Evolutionary conservation across 495 filamentous ascomycete species (phyloP), one percentile per base, ranked within the genome.

Genomic region (Daldinia grandis): DNA sequence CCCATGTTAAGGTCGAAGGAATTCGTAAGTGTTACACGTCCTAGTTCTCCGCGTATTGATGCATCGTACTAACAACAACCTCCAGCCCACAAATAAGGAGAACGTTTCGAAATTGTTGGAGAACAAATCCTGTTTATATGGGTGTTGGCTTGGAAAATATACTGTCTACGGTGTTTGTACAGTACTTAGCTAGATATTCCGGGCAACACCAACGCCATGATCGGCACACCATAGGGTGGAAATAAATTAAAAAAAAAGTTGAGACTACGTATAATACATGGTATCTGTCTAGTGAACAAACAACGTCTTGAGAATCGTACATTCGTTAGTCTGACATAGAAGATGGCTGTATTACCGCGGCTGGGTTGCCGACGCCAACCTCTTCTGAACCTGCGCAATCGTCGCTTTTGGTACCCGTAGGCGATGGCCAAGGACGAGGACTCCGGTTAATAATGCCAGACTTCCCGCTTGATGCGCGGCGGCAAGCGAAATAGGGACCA

Each of bases 381-480:
- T 76, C 78, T 78, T 81, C 69, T 85, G 77, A 25, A 86, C 77
- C 62, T 86, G 51, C 14, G 76, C 74, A 31, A 86, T 60, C 15
- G 82, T 83, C 15, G 81, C 73, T 55, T 80, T 83, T 24, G 88
- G 85, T 8, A 86, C 69, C 49, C 83, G 82, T 33, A 86, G 68
- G n/a, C 86, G 78, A 5, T 83, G 84, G 12, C 91, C 94, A 25
- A 97, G 79, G 2, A 98, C 86, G 30, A 97, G 78, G 0, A 88
- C 88, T 47, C 93, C 93, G 0, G 93, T 95, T 60, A 99, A 80
- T 28, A 99, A 80, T 33, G 93, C 93, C 66, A 99, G 80, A 56
- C 88, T 91, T 12, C 96, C 95, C 1, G 96, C 96, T 82, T 99
- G 95, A 78, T 99, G 95, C 42, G 92, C 88, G 8, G 95, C 93